phyloP scores from a whole-genome alignment of 352 stramenopile species.

The Globisporangium takayamanum region DNA sequence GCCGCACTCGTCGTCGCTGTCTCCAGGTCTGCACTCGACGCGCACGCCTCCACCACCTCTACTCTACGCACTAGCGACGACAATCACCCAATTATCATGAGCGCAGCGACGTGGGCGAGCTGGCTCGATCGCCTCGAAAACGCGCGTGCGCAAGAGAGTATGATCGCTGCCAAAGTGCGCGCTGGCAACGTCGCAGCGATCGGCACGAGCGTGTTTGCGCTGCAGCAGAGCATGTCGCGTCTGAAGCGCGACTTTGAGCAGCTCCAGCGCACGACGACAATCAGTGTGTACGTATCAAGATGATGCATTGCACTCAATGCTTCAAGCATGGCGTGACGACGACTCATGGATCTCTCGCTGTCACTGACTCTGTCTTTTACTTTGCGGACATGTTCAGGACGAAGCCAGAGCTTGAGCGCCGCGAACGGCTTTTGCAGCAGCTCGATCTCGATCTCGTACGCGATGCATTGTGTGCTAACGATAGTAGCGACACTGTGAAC shows the following conservation, averaged over 20 bases:
- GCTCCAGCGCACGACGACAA: conserved; percentile 43
- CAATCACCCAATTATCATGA: conserved; percentile 32
- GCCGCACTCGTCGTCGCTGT: neutral
- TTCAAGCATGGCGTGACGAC: too few relatives aligned
- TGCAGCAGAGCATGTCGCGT: conserved; percentile 79
- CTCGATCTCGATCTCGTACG: conserved; percentile 54
- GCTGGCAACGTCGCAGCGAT: conserved; percentile 50
- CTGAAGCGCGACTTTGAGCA: conserved; percentile 81
- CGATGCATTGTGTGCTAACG: neutral
- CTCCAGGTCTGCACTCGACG: too few relatives aligned
- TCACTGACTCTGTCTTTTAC: neutral
- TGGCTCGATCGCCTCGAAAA: conserved; percentile 82
- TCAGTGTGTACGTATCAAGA: conserved; percentile 35
- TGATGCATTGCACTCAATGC: too few relatives aligned
- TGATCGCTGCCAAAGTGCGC: conserved; percentile 59
- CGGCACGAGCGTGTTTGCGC: conserved; percentile 74
- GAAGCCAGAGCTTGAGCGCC: conserved; percentile 61
- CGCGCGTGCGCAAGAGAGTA: conserved; percentile 59
- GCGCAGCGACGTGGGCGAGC: conserved; percentile 56
- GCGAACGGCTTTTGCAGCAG: conserved; percentile 55
- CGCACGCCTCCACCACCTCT: neutral
- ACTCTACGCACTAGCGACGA: neutral
- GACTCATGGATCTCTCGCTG: too few relatives aligned
- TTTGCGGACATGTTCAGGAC: conserved; percentile 22
- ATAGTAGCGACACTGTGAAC: neutral